phyloP scores from a whole-genome alignment of 225 moss, liverwort and hornwort species.

The Ulota crispa region DNA sequence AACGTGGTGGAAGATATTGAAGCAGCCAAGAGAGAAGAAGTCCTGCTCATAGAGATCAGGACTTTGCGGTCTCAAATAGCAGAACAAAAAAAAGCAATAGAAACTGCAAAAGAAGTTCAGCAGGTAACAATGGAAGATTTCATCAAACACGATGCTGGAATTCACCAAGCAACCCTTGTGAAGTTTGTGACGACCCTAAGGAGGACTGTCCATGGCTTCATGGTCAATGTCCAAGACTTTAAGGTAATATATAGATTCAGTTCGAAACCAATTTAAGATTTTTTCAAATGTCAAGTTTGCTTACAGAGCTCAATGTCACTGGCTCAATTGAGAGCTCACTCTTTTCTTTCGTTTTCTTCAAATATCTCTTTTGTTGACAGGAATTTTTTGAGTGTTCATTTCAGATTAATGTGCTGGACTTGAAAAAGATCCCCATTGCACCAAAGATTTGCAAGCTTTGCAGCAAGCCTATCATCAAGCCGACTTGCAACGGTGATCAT shows the following conservation, averaged over 20 bases:
- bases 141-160: neutral
- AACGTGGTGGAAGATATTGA: neutral
- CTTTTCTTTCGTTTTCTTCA: neutral
- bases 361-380: neutral
- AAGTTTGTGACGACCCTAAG: neutral
- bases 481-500: neutral
- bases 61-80: neutral
- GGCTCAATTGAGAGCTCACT: too few relatives aligned
- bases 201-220: neutral
- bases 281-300: neutral
- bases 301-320: too few relatives aligned
- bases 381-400: neutral
- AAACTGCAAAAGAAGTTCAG: neutral
- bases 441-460: neutral
- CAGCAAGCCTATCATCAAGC: neutral
- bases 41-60: neutral
- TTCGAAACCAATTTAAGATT: too few relatives aligned
- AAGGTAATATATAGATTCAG: neutral
- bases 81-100: neutral
- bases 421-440: neutral
- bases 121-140: neutral
- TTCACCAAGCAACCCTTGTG: neutral
- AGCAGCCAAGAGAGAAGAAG: neutral
- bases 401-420: neutral
- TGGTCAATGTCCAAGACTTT: neutral